A percentile compares a stretch with the other conserved stretches of the same genome.
phyloP scores from a whole-genome alignment of 2,329 filamentous ascomycete genomes.

The Alternaria panax region DNA sequence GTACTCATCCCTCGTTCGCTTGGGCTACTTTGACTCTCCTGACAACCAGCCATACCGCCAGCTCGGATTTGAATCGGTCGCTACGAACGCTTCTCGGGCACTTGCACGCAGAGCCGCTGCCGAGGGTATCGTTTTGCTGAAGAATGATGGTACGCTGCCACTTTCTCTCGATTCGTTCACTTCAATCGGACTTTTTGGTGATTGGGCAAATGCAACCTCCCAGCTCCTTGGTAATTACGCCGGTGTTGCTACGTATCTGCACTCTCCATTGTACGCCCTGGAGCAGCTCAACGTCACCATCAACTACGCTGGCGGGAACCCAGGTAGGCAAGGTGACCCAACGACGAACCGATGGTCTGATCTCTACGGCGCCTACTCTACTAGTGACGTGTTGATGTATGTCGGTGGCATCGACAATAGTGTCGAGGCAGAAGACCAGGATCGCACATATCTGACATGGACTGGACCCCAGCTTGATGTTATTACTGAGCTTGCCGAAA shows the following conservation, averaged over 20 bases:
- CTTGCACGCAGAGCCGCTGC: conserved; percentile 63
- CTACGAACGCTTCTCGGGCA: conserved; percentile 60
- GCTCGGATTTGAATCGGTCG: conserved; percentile 52
- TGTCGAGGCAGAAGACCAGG: conserved; percentile 61
- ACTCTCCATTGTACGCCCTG: conserved; percentile 62
- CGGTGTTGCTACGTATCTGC: conserved; percentile 64
- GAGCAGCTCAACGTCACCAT: conserved; percentile 53
- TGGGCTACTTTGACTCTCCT: conserved; percentile 57
- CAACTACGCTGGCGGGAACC: conserved; percentile 36
- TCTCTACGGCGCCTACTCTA: conserved; percentile 28
- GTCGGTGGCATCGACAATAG: conserved; percentile 64
- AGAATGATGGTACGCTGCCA: conserved; percentile 60
- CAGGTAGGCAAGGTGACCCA: conserved; percentile 38
- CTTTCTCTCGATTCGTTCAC: conserved; percentile 49
- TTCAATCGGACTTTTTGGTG: conserved; percentile 65
- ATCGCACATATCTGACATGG: conserved; percentile 63
- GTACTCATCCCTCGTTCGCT: conserved; percentile 63
- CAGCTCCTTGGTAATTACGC: conserved; percentile 68
- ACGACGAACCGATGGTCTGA: conserved; percentile 34
- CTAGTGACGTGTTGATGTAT: conserved; percentile 63
- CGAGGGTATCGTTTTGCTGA: conserved; percentile 60
- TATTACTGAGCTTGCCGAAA: conserved; percentile 57
- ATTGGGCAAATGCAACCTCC: conserved; percentile 62
- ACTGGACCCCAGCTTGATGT: conserved; percentile 60
- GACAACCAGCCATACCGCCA: conserved; percentile 35